Base-by-base conservation (phyloP, 805 yeast genomes). In the Candida tallmaniae region DNA sequence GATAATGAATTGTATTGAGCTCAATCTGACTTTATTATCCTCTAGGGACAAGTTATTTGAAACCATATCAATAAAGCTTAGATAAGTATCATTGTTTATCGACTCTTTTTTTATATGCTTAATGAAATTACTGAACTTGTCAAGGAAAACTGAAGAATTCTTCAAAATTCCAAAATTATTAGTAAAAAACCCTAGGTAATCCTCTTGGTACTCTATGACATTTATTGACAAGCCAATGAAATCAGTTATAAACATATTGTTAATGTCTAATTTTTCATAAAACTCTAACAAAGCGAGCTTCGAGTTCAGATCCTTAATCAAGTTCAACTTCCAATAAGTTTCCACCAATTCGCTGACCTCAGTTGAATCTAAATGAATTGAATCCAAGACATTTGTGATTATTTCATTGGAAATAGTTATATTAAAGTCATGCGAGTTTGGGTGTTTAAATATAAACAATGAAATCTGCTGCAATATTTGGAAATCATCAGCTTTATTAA, bases 1-100 rank as follows among this genome's bases (percentile, higher is more conserved):
- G 3, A 55, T 51, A 4, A 81, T 46, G 23, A 78, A 51, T n/a
- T 67, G 58, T n/a, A 80, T 58, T 1, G 89, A 62, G 12, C 51
- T 60, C 23, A 62, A 56, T 46, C 90, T 73, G 7, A 72, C 48
- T 3, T 57, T 34, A 19, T 29, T 27, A 23, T 40, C 44, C 29
- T 32, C 40, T 1, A 31, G 4, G 3, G 35, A 23, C 4, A 43
- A 29, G 23, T 40, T 43, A 2, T 43, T 31, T 6, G 42, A 28
- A 5, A 32, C 34, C 17, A 17, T 20, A 6, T 22, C 14, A 3
- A 35, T 26, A 10, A 35, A 31, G 3, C 21, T 12, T 13, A 15
- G 10, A n/a, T 15, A 13, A 23, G 10, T 16, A 6, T 11, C 23
- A 5, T 15, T 4, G 5, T 13, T 10, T 4, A 12, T 17, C 11